Evolutionary conservation across 495 filamentous ascomycete genomes (phyloP).

Genomic region (Penicillium bovifimosum): DNA sequence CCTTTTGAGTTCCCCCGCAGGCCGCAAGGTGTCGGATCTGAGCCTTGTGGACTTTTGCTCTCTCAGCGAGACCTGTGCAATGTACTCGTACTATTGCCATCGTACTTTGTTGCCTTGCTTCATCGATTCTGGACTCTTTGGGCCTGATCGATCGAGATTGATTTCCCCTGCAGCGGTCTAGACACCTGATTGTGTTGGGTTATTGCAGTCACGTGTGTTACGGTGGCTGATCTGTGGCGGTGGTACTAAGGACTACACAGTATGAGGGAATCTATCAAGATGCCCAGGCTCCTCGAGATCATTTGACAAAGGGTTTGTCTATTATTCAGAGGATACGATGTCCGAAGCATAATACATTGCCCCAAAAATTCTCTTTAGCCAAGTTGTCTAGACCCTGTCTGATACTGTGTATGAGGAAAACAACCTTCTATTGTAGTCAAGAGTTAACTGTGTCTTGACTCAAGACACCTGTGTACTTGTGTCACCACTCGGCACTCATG

Average conservation of each 20-base stretch:
- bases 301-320: too few species aligned
- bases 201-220: background rate
- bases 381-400: too few species aligned
- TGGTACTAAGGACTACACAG: background rate
- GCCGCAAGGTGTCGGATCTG: conserved; percentile 1
- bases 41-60: conserved; percentile 2
- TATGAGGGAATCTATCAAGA: background rate
- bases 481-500: too few species aligned
- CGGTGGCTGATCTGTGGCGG: background rate
- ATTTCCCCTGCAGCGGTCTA: conserved; percentile 4
- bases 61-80: conserved; percentile 2
- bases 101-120: conserved; percentile 9
- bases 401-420: too few species aligned
- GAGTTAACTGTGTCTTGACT: too few species aligned
- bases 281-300: too few species aligned
- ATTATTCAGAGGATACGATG: too few species aligned
- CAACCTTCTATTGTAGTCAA: too few species aligned
- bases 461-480: too few species aligned
- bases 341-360: too few species aligned
- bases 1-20: background rate
- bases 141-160: background rate
- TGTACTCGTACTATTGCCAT: background rate
- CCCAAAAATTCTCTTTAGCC: too few species aligned
- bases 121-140: background rate
- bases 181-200: background rate